phyloP scores from a whole-genome alignment of 2,329 filamentous ascomycete genomes.

The Neopestalotiopsis sp. region DNA sequence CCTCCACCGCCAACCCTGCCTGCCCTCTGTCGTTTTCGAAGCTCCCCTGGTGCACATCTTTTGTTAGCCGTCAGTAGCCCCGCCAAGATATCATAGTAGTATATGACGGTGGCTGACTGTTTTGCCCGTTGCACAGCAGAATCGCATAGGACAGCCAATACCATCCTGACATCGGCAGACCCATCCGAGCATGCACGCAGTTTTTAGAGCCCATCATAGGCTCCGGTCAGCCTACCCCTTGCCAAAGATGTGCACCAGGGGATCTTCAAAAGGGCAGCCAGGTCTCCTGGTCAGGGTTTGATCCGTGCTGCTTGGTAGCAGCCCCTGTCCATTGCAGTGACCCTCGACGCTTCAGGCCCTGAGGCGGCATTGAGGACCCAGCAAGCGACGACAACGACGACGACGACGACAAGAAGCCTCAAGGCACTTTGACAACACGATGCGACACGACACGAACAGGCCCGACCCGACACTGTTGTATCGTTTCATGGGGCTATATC shows the following conservation, averaged over 20 bases:
- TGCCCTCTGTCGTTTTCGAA: no score
- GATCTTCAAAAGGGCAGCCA: neutral
- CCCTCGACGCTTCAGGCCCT: neutral
- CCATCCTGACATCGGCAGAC: neutral
- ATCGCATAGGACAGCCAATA: neutral
- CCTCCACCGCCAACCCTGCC: neutral
- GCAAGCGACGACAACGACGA: neutral
- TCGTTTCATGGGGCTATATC: neutral
- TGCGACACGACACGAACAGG: neutral
- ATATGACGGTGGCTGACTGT: neutral
- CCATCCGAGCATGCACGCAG: neutral
- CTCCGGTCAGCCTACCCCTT: neutral
- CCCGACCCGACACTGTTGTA: neutral
- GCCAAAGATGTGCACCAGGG: neutral
- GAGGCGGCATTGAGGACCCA: neutral
- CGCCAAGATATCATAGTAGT: neutral
- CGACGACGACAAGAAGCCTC: neutral
- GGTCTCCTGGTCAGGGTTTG: neutral
- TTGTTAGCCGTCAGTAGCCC: neutral
- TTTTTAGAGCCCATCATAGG: slow-evolving; percentile 1
- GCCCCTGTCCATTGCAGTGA: neutral
- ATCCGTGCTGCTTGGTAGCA: neutral
- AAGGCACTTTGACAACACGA: neutral
- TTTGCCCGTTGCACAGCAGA: neutral
- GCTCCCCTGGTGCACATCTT: neutral